phyloP scores from a whole-genome alignment of 73 alveolate species.

The Effrenium voratum region DNA sequence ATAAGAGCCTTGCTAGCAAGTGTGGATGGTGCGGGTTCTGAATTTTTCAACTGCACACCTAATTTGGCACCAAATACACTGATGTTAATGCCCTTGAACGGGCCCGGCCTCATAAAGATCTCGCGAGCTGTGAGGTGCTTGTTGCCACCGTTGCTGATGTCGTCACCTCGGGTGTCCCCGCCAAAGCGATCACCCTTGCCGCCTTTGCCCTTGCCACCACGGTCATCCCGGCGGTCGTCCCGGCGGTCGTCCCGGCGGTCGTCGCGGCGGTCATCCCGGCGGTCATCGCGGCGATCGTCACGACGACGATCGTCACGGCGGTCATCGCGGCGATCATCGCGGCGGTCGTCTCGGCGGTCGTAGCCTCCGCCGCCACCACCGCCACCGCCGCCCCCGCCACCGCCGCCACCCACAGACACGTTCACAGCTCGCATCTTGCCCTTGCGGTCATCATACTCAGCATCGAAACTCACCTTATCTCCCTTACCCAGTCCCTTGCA shows the following conservation, averaged over 20 bases:
- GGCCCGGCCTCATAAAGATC: constrained; percentile 65
- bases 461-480: constrained; percentile 78
- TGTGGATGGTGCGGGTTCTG: too few species aligned
- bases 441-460: constrained; percentile 84
- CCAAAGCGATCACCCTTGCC: constrained; percentile 85
- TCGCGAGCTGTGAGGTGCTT: constrained; percentile 92
- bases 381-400: constrained; percentile 75
- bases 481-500: constrained; percentile 86
- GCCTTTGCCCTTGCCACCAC: constrained; percentile 54
- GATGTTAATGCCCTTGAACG: too few species aligned
- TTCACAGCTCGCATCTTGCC: constrained; percentile 87
- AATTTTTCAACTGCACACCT: too few species aligned
- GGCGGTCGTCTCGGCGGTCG: constrained; percentile 90
- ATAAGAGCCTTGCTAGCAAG: too few species aligned
- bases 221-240: constrained; percentile 24
- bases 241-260: constrained; percentile 15
- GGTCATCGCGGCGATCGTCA: constrained; percentile 7
- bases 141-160: constrained; percentile 91
- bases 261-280: constrained; percentile 43
- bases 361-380: constrained; percentile 63
- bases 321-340: constrained; percentile 48
- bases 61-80: too few species aligned
- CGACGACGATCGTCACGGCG: constrained; percentile 12
- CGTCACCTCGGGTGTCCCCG: constrained; percentile 79
- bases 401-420: constrained; percentile 23